phyloP scores from a whole-genome alignment of 768 basidiomycete species.

The Tricholoma matsutake region DNA sequence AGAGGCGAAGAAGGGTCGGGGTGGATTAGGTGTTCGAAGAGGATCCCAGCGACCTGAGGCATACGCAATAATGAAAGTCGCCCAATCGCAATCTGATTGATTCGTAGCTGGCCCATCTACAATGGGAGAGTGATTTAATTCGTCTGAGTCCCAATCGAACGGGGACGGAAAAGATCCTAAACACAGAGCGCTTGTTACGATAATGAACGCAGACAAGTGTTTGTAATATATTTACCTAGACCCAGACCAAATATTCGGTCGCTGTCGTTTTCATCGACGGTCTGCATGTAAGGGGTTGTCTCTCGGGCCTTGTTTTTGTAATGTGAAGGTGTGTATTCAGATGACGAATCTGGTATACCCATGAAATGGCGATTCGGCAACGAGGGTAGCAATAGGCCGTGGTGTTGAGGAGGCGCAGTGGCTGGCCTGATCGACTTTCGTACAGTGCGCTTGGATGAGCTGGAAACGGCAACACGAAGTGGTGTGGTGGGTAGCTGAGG shows the following conservation, averaged over 20 bases:
- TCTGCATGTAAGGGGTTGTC: constrained; percentile 17
- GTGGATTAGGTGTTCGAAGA: constrained; percentile 61
- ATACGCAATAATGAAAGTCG: constrained; percentile 73
- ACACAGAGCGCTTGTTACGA: background rate
- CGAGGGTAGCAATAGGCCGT: constrained; percentile 40
- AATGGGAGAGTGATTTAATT: background rate
- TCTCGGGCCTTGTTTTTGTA: constrained; percentile 5
- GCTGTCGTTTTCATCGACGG: constrained; percentile 22
- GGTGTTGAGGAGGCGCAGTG: constrained; percentile 42
- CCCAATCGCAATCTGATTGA: constrained; percentile 56
- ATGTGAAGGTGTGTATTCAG: background rate
- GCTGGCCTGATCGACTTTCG: constrained; percentile 31
- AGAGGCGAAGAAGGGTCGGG: constrained; percentile 25
- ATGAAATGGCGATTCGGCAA: constrained; percentile 17
- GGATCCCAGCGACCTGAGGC: constrained; percentile 80
- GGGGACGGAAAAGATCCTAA: constrained; percentile 20
- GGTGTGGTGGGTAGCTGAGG: background rate
- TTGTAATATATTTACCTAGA: constrained; percentile 17
- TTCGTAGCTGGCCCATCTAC: constrained; percentile 7
- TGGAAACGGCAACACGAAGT: constrained; percentile 2
- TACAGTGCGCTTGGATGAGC: constrained; percentile 11
- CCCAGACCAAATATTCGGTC: constrained; percentile 9
- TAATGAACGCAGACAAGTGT: background rate
- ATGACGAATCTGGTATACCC: background rate
- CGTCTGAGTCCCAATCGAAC: constrained; percentile 12